Percentiles rank a stretch among this genome's conserved stretches.
phyloP scores from a whole-genome alignment of 1,139 yeast genomes.

The Geotrichum macrosporum region DNA sequence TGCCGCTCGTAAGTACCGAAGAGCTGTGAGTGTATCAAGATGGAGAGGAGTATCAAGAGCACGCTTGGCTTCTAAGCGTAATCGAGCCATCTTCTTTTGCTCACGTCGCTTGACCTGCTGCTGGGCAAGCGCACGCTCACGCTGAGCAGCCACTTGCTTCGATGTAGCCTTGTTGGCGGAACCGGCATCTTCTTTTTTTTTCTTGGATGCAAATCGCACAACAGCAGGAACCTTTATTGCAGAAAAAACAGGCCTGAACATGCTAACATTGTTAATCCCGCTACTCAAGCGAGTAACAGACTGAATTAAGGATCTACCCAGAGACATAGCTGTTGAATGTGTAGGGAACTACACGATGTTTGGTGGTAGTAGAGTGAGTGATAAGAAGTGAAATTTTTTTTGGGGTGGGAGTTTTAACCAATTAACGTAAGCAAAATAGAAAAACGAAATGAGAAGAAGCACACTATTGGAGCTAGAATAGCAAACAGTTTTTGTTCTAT shows the following conservation, averaged over 20 bases:
- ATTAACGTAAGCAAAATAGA: conserved; percentile 1
- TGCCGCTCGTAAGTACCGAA: conserved; percentile 77
- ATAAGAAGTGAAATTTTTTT: conserved; percentile 5
- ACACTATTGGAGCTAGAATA: background rate
- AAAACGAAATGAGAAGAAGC: background rate
- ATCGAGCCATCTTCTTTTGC: conserved; percentile 26
- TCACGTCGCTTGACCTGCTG: conserved; percentile 27
- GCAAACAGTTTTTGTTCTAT: too few relatives aligned
- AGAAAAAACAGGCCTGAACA: conserved; percentile 7
- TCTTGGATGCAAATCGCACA: conserved; percentile 28
- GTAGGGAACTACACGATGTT: background rate
- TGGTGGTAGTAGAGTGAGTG: conserved; percentile 1
- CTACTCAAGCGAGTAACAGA: conserved; percentile 10
- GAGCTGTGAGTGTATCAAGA: conserved; percentile 68
- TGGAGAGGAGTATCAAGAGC: conserved; percentile 47
- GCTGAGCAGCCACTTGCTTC: conserved; percentile 35
- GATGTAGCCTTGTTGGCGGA: conserved; percentile 33
- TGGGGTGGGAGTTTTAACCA: conserved; percentile 11
- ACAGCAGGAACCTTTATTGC: conserved; percentile 6
- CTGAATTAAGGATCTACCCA: conserved; percentile 8
- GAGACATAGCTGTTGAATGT: conserved; percentile 7
- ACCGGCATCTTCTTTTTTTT: conserved; percentile 27
- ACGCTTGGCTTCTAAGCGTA: conserved; percentile 29
- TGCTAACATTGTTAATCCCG: conserved; percentile 6
- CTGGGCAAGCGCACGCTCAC: conserved; percentile 28